Evolutionary conservation across 148 eudicot species (phyloP), one percentile per base, ranked within the genome.

Genomic region (Camellia japonica): DNA sequence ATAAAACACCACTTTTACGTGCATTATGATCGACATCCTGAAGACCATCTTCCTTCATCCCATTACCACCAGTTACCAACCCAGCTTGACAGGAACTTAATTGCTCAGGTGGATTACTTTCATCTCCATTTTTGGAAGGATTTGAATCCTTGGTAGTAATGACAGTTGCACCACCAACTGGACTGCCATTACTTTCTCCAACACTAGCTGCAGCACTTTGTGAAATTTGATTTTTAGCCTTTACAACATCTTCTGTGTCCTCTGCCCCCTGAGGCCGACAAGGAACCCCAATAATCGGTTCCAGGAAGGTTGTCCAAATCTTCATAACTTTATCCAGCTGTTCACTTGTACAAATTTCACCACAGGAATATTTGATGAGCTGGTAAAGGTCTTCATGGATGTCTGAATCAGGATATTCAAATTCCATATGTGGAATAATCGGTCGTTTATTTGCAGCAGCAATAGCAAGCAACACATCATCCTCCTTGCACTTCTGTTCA

Each of bases 361-460:
- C 88, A 74, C 96, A 93, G 20, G 96, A 89, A 86, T 85, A 92
- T 73, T 93, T 90, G 80, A 95, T 87, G 43, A 95, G 90, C 79
- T 92, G 90, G 86, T 90, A 90, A 49, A 95, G 78, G 79, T 95
- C 98, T 73, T 92, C 93, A 84, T 93, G 97, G 73, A 95, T 85
- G 47, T 86, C 89, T 1, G 82, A 65, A 88, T 93, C 98, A 71
- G 93, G 84, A 83, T 89, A 95, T 67, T 87, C 85, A 78, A 89
- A 95, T 65, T 88, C 94, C 90, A 93, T 81, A 81, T 90, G 88
- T 78, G 98, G 87, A 74, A 71, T 76, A 61, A 86, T 52, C 51
- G 91, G 90, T 23, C 85, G 87, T 84, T 84, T 87, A 68, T 90
- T 84, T 78, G 90, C 92, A 85, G 89, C 88, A 85, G 85, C 90